Evolutionary conservation across 2,329 filamentous ascomycete genomes (phyloP), one percentile per base, ranked within the genome.

Genomic region (Hymenoscyphus albidus): DNA sequence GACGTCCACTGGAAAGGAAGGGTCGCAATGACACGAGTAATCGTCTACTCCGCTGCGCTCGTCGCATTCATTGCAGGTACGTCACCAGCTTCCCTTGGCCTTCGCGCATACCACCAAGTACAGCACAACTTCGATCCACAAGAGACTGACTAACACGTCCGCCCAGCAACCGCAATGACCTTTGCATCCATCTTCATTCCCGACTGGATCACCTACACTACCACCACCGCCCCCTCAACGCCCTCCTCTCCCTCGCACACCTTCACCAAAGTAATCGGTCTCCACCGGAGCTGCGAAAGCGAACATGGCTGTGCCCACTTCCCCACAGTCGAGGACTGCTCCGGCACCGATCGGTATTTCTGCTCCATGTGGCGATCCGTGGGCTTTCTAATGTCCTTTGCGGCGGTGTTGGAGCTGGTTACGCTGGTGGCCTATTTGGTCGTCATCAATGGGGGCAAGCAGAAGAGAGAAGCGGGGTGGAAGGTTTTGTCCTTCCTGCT

Each of bases 311-410:
- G 90, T 76, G 80, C 81, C 31, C 78, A 80, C 39, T 95, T 93
- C 76, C 92, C 92, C 3, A 81, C 83, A 68, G 79, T 83, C 62
- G 81, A 85, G 64, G 88, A 92, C 75, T 94, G 91, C 77, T 59
- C 68, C 42, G 69, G 66, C 12, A 57, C 60, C 2, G 84, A 86
- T 61, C 83, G 86, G 61, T 86, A 88, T 73, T 97, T 98, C 79
- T 98, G 95, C 81, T 90, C 88, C 72, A 90, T 96, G 83, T 99
- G 94, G 94, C 85, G 91, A 65, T 92, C 88, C 32, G 88, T 92
- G 42, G 93, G 91, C 31, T 98, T 97, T 78, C 78, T 97, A 69
- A 92, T 96, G 80, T 91, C 88, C 61, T 91, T 97, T 71, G 85
- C 90, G 7, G 85, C 92, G 44, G 87, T 97, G n/a, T 76, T 95